Evolutionary conservation across 108 stramenopile genomes (phyloP).

Genomic region (Cyclostephanos tholiformis): DNA sequence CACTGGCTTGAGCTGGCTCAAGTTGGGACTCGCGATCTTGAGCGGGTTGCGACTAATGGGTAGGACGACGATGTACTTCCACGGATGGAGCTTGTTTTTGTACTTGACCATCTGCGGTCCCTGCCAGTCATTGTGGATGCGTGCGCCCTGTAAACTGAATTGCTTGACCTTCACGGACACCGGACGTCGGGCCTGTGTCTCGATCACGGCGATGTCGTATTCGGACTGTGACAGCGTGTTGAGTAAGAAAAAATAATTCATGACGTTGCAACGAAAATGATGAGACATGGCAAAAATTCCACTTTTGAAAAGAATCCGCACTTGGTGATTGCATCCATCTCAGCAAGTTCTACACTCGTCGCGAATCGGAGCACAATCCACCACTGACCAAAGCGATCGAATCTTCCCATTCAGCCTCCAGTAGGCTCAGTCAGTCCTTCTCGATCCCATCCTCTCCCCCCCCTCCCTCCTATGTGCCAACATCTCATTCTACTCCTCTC

Average conservation of each 20-base stretch:
- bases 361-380: too few relatives aligned
- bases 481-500: slow-evolving; percentile 19
- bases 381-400: too few relatives aligned
- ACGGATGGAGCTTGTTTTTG: slow-evolving; percentile 90
- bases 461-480: too few relatives aligned
- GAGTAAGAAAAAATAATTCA: neutral
- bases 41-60: slow-evolving; percentile 87
- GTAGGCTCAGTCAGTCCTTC: too few relatives aligned
- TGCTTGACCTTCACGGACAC: slow-evolving; percentile 92
- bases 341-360: too few relatives aligned
- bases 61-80: slow-evolving; percentile 87
- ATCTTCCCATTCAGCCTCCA: too few relatives aligned
- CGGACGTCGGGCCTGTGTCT: slow-evolving; percentile 86
- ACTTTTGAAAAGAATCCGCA: too few relatives aligned
- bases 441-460: too few relatives aligned
- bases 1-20: slow-evolving; percentile 78
- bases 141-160: slow-evolving; percentile 87
- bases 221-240: slow-evolving; percentile 57
- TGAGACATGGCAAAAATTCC: too few relatives aligned
- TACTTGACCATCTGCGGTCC: slow-evolving; percentile 93
- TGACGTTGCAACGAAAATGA: too few relatives aligned
- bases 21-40: slow-evolving; percentile 89
- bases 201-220: slow-evolving; percentile 92
- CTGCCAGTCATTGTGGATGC: slow-evolving; percentile 91
- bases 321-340: too few relatives aligned